These are phyloP conservation scores for Penicillium cataractarum DNA, from an alignment of 495 filamentous ascomycete species.

Conservation along the genomic window DNA sequence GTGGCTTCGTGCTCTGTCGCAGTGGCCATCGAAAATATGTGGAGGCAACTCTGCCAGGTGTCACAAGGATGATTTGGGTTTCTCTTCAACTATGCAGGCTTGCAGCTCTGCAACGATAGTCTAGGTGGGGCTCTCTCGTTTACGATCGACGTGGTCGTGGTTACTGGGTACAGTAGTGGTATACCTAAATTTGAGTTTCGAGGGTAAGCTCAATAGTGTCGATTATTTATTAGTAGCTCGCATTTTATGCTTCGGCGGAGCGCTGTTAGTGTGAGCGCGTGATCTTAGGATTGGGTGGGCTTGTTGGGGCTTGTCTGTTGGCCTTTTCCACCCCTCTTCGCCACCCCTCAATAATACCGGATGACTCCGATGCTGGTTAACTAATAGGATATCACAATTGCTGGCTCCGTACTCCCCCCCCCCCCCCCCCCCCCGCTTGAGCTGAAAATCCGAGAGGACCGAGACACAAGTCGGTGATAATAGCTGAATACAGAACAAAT, in stretches of 20 bases:
- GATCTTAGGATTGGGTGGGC: conserved; percentile 6
- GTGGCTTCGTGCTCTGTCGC: neutral
- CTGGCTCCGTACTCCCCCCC: neutral
- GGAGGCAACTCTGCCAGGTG: conserved; percentile 1
- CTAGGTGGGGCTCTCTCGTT: neutral
- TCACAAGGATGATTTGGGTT: conserved; percentile 1
- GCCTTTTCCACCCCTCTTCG: neutral
- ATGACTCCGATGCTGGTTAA: neutral
- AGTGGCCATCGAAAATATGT: neutral
- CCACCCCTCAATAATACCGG: neutral
- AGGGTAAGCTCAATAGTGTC: conserved; percentile 9
- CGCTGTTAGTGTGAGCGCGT: neutral
- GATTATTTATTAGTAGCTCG: conserved; percentile 1
- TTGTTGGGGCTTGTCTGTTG: neutral
- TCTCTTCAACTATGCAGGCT: neutral
- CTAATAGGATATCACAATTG: no score
- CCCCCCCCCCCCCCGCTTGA: neutral
- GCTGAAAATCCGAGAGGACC: neutral
- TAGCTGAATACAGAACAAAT: neutral
- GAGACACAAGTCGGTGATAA: neutral
- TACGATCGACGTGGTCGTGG: neutral
- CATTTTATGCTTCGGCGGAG: conserved; percentile 8
- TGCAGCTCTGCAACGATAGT: neutral
- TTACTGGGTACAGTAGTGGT: neutral
- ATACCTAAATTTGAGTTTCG: conserved; percentile 15